Conservation (phyloP, 1,284 basidiomycete species). For the Ganoderma lucidum region DNA sequence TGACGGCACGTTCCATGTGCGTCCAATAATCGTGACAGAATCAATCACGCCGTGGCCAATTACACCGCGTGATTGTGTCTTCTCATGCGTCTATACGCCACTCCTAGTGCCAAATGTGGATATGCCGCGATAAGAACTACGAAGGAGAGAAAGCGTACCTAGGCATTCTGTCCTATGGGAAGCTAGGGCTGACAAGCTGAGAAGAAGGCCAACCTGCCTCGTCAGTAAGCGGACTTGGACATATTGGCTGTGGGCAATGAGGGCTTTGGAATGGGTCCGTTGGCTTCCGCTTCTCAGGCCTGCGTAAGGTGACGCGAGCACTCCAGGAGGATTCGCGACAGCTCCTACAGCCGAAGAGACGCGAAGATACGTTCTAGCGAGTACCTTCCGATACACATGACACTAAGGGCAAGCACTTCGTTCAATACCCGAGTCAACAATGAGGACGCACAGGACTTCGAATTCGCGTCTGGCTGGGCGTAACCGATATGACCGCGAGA, state of each 20-base stretch:
- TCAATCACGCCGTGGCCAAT: background rate
- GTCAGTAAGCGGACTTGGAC: background rate
- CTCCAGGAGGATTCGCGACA: background rate
- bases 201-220: background rate
- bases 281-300: background rate
- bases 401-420: background rate
- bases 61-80: background rate
- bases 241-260: background rate
- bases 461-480: background rate
- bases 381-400: background rate
- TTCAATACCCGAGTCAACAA: background rate
- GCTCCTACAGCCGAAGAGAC: background rate
- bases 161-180: background rate
- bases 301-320: background rate
- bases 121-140: background rate
- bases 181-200: background rate
- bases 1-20: background rate
- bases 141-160: background rate
- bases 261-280: background rate
- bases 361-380: background rate
- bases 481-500: slow-evolving; percentile 7
- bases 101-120: background rate
- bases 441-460: slow-evolving; percentile 1
- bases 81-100: background rate
- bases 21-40: background rate